Evolutionary conservation across 2,329 filamentous ascomycete species (phyloP), one percentile per base, ranked within the genome.

Genomic region (Aspergillus sp.): DNA sequence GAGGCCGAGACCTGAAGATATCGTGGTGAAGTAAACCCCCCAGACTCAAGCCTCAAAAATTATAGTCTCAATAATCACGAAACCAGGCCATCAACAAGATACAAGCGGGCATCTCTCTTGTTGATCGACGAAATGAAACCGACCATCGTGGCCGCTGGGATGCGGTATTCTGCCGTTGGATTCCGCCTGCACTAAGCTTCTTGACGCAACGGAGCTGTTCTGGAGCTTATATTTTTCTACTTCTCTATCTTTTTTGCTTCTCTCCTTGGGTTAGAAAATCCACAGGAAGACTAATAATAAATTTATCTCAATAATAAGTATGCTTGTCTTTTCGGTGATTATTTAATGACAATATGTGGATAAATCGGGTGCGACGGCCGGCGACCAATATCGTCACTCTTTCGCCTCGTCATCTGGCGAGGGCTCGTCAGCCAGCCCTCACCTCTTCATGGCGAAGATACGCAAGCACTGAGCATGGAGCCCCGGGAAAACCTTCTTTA

Each of bases 141-240:
- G 33, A 34, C 40, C 53, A 56, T 50, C 53, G 47, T 51, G 52
- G 44, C 51, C 49, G 48, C 44, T 54, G 46, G 44, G 45, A 50
- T 52, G 49, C 52, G 46, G 36, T 53, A 61, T 68, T 68, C 62
- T 68, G 65, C 65, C 64, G 39, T 34, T 28, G 27, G 34, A 38
- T 42, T 54, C 62, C 61, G 62, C 59, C 47, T 53, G 26, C 41
- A 48, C 39, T 47, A 19, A 9, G 9, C 34, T 36, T 44, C 43
- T 46, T 59, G 56, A 61, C 50, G 56, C 56, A 63, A 58, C 49
- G 33, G 33, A 50, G 46, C 50, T 54, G 27, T 4, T 19, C 19
- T 19, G 19, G 19, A 19, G 19, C 19, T 11, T 35, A 2, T 13
- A 9, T 35, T 35, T 13, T 13, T 13, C 12, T 35, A 10, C 33